Base-by-base conservation (phyloP, 2,329 filamentous ascomycete genomes). In the Metarhizium anisopliae region DNA sequence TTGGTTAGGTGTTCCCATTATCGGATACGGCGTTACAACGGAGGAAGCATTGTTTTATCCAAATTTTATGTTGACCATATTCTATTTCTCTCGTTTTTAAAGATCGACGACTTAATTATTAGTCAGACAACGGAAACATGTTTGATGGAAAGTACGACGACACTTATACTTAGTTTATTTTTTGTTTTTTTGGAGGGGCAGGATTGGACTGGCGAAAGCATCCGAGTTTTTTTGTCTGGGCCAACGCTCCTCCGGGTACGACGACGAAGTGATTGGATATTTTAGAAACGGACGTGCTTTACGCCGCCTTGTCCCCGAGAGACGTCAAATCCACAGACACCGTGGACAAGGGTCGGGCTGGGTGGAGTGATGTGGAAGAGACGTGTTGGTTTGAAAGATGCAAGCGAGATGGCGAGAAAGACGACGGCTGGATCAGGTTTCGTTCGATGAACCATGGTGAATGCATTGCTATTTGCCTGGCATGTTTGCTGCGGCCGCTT, bases 11-110 rank as follows among this genome's bases (percentile, higher is more conserved):
- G 56, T 42, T 50, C 52, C 47, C 43, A 56, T 45, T 49, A 29
- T 56, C 36, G 50, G 49, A 25, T 55, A 57, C 59, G 64, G 63
- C 61, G 64, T 65, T 63, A 25, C 45, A 59, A 56, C 58, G 60
- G 55, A 51, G 56, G 56, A 55, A 57, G 54, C 59, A 58, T 60
- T 56, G 10, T 14, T 16, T 18, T 25, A 25, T 25, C 25, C 25
- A 25, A 16, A 42, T 57, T 55, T 56, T 52, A 25, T 54, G 56
- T 56, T 57, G 52, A 47, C 58, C 52, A 58, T 59, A 45, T 56
- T 56, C 50, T 56, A 55, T 51, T 57, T 51, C 43, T 58, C 51
- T 55, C 51, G 32, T 53, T 42, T 29, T 45, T 43, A n/a, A 49
- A 52, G 43, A 52, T 50, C 13, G 20, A 58, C 53, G 54, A 55